phyloP scores from a whole-genome alignment of 2,329 filamentous ascomycete genomes.

The Colletotrichum navitas region DNA sequence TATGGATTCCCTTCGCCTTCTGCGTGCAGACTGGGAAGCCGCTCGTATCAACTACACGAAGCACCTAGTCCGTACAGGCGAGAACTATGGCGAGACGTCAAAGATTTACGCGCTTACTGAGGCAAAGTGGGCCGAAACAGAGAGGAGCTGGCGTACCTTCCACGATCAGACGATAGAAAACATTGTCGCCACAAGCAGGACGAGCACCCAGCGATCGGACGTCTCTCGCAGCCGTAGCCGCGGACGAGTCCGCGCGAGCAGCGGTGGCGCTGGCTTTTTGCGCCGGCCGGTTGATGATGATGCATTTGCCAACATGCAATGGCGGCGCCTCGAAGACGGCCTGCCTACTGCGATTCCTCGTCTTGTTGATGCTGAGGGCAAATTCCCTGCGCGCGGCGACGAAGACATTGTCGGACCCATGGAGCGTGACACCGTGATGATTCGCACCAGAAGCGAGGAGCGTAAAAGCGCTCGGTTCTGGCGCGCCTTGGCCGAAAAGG shows the following conservation, averaged over 20 bases:
- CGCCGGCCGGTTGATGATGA: conserved; percentile 55
- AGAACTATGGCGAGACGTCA: conserved; percentile 91
- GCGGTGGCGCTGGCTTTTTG: conserved; percentile 53
- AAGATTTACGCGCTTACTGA: conserved; percentile 89
- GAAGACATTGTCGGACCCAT: conserved; percentile 95
- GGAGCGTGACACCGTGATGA: conserved; percentile 72
- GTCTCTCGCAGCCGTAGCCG: conserved; percentile 55
- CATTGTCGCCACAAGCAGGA: conserved; percentile 56
- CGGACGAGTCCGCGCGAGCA: conserved; percentile 56
- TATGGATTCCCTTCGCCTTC: conserved; percentile 67
- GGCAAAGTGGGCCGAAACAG: conserved; percentile 88
- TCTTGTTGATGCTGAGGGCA: conserved; percentile 79
- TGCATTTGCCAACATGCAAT: conserved; percentile 58
- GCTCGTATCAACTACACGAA: conserved; percentile 90
- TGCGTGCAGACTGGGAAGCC: conserved; percentile 84
- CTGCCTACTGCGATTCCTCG: conserved; percentile 75
- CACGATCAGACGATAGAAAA: conserved; percentile 74
- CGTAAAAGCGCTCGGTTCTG: conserved; percentile 61
- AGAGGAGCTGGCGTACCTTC: conserved; percentile 78
- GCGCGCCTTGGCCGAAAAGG: conserved; percentile 62
- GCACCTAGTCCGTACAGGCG: conserved; percentile 86
- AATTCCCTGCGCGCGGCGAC: conserved; percentile 90
- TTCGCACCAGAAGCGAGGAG: conserved; percentile 59
- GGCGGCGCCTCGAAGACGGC: conserved; percentile 64
- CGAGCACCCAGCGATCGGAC: conserved; percentile 47